Base-by-base conservation (phyloP, 148 eudicot species). In the Bassia scoparia region DNA sequence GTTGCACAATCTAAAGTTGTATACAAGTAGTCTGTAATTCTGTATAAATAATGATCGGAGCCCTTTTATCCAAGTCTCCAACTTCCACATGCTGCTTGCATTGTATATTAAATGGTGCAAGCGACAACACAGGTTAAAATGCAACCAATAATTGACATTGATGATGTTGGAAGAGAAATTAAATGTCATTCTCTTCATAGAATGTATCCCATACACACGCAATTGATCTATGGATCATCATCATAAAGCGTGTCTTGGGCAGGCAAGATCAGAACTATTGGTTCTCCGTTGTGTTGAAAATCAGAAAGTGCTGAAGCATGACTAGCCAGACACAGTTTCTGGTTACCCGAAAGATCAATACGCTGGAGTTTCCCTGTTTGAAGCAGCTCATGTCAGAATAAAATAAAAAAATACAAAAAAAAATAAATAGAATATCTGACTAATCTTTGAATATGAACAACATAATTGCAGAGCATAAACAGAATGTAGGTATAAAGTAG, bases 341-440 rank as follows among this genome's bases (percentile, higher is more conserved):
- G 80, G 76, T 94, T 91, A 77, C 97, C 93, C 48, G 77, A 74
- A 84, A 94, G 85, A 82, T 94, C 89, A 37, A 94, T 76, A 79
- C 65, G 88, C 76, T 85, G 76, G 71, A 91, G 84, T 77, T 84
- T 90, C 74, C 98, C 97, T 92, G 82, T 73, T 46, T 67, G 79
- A 48, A 55, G 23, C n/a, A 31, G 61, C 53, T 44, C 80, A 60
- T 67, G 31, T 35, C 18, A 44, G 55, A 53, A 20, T n/a, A 5
- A 21, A 18, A 30, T 24, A 29, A 1, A 48, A 48, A 54, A 54
- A 54, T 21, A 24, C 55, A 52, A 52, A 52, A 52, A 52, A 15
- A 15, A 17, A 52, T 11, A 52, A 52, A 5, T 4, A 3, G 17
- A 12, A 20, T 41, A 56, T 2, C 5, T 17, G 21, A 10, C 29